These are phyloP conservation scores for Tubosaeta brunneosetosa DNA, from an alignment of 768 basidiomycete genomes.

Conservation along the genomic window DNA sequence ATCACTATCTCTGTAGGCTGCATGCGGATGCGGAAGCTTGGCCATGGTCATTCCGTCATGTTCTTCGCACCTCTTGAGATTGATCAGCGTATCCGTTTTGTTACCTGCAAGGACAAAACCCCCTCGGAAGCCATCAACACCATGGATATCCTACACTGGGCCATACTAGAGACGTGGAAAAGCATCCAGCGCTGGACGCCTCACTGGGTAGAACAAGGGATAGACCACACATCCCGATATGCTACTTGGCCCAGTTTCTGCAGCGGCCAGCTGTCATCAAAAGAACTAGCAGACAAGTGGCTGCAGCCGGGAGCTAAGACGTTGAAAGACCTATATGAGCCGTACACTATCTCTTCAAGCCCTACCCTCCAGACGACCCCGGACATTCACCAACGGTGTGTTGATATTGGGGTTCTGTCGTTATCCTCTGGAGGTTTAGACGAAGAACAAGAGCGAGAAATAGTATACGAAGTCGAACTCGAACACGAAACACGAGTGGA, in stretches of 20 bases:
- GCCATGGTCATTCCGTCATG: slow-evolving; percentile 43
- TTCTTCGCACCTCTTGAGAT: slow-evolving; percentile 48
- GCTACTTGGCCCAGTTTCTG: slow-evolving; percentile 16
- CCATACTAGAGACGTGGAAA: slow-evolving; percentile 39
- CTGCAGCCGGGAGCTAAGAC: slow-evolving; percentile 36
- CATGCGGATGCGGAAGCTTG: slow-evolving; percentile 52
- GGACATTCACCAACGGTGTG: slow-evolving; percentile 3
- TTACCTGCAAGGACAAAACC: slow-evolving; percentile 13
- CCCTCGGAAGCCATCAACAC: slow-evolving; percentile 7
- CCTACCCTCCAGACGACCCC: slow-evolving; percentile 17
- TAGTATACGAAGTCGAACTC: slow-evolving; percentile 48
- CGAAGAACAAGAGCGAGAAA: no score
- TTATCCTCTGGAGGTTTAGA: background rate
- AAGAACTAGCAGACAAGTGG: slow-evolving; percentile 27
- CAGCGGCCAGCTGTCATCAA: background rate
- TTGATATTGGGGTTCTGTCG: slow-evolving; percentile 5
- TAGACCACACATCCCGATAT: no score
- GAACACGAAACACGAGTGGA: slow-evolving; percentile 39
- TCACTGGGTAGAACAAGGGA: slow-evolving; percentile 42
- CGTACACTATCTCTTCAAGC: slow-evolving; percentile 1
- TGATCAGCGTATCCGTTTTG: slow-evolving; percentile 33
- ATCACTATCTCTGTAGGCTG: slow-evolving; percentile 38
- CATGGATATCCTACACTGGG: slow-evolving; percentile 40
- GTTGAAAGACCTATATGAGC: slow-evolving; percentile 35
- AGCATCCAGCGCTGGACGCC: slow-evolving; percentile 35